A percentile compares a stretch with the other conserved stretches of the same genome.
phyloP scores from a whole-genome alignment of 495 filamentous ascomycete genomes.

The Lasiosphaeria ovina region DNA sequence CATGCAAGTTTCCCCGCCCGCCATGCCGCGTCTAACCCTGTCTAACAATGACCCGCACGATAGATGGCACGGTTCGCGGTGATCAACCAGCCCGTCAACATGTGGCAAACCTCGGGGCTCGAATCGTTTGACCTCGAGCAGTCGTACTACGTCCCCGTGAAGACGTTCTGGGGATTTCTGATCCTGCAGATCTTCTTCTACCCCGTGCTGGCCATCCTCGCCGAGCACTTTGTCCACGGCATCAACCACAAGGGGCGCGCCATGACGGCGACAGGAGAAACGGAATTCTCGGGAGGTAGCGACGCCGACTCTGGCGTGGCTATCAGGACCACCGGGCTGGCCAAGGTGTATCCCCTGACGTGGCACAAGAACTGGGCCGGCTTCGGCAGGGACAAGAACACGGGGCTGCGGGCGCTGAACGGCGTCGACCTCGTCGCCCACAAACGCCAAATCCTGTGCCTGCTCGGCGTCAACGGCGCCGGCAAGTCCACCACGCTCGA shows the following conservation, averaged over 20 bases:
- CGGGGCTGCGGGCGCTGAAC: constrained; percentile 62
- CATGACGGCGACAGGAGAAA: constrained; percentile 35
- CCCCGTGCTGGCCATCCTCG: constrained; percentile 61
- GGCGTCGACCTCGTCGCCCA: constrained; percentile 59
- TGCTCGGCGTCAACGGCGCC: constrained; percentile 79
- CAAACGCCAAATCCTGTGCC: constrained; percentile 70
- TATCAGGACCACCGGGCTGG: constrained; percentile 60
- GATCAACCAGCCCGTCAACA: constrained; percentile 7
- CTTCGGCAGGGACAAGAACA: constrained; percentile 48
- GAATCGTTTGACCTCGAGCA: constrained; percentile 54
- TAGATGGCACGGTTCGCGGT: constrained; percentile 18
- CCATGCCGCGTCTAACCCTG: not conserved
- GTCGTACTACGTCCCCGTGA: constrained; percentile 43
- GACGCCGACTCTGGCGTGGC: constrained; percentile 19
- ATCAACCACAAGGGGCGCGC: constrained; percentile 59
- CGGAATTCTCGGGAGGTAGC: not conserved
- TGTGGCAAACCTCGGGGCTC: constrained; percentile 17
- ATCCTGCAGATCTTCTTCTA: constrained; percentile 69
- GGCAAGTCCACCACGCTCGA: constrained; percentile 85
- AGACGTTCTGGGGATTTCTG: constrained; percentile 57
- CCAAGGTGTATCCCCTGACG: constrained; percentile 70
- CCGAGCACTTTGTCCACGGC: constrained; percentile 68
- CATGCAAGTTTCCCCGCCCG: constrained; percentile 7
- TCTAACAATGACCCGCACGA: not conserved
- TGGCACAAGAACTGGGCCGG: constrained; percentile 53